Evolutionary conservation across 257 asterid species (phyloP).

Genomic region (Solanum sejunctum): DNA sequence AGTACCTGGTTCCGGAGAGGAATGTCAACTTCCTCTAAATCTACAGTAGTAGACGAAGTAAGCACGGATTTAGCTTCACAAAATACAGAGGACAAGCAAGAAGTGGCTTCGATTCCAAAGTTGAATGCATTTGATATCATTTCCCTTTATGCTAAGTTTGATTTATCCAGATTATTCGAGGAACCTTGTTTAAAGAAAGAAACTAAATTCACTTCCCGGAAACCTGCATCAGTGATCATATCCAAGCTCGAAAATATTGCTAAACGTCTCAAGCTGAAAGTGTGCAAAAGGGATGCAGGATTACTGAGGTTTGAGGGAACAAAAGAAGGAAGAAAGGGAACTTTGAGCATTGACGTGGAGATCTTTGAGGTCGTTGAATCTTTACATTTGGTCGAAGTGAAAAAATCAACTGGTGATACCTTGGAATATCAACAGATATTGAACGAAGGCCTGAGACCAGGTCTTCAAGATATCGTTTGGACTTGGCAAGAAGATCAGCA

Average conservation of each 20-base stretch:
- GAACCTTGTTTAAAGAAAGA: constrained; percentile 44
- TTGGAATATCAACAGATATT: constrained; percentile 51
- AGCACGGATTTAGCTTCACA: constrained; percentile 18
- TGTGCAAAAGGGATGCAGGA: constrained; percentile 54
- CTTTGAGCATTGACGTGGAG: constrained; percentile 58
- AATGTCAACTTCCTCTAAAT: constrained; percentile 7
- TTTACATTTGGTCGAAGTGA: constrained; percentile 69
- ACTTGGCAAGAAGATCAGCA: constrained; percentile 52
- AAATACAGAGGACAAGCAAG: constrained; percentile 13
- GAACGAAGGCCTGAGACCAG: constrained; percentile 55
- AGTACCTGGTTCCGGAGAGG: constrained; percentile 53
- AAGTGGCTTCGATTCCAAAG: constrained; percentile 18
- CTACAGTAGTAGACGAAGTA: constrained; percentile 12
- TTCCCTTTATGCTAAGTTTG: constrained; percentile 62
- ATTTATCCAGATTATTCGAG: constrained; percentile 62
- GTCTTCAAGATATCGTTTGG: constrained; percentile 77
- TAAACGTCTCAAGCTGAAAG: constrained; percentile 46
- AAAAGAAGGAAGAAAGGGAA: constrained; percentile 68
- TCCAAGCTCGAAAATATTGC: constrained; percentile 69
- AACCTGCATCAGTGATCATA: constrained; percentile 50
- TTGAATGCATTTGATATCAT: constrained; percentile 78
- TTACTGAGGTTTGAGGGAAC: constrained; percentile 54
- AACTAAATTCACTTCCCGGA: constrained; percentile 57
- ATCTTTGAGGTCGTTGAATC: constrained; percentile 54
- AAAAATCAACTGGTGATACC: constrained; percentile 67